Base-by-base conservation (phyloP, 2,329 filamentous ascomycete genomes). In the Dryadomyces sulphureus region DNA sequence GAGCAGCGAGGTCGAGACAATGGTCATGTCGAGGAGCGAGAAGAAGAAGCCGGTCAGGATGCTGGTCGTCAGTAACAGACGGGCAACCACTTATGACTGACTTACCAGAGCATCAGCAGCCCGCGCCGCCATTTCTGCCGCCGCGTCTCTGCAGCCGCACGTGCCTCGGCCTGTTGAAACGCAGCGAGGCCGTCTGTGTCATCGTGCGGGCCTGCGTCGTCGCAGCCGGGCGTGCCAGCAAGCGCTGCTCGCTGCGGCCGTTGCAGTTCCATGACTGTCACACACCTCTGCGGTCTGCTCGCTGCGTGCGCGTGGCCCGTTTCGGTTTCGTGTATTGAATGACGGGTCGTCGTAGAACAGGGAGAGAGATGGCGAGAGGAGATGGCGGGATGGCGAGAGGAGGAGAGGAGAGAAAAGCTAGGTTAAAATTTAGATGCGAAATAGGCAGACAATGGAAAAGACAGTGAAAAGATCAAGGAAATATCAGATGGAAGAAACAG, bases 11-110 rank as follows among this genome's bases (percentile, higher is more conserved):
- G 54, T 55, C 3, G 54, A 55, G 7, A 55, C 47, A 9, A 55
- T 52, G 2, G 54, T 54, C 16, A 52, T 54, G 30, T 55, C 54
- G 7, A 55, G 43, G 5, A 55, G 48, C 5, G 54, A 55, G 43
- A 55, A 54, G 24, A 55, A 51, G 27, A 55, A 53, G 11, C 53
- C 52, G 3, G 47, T n/a, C 9, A 55, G 30, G 12, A 55, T 47
- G 35, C 54, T 55, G 22, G 8, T 20, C 19, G 34, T 35, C 16
- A 42, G 20, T 8, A 5, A 36, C 9, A 32, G 12, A 5, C 19
- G 17, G 19, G 2, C 14, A 36, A 7, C 19, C n/a, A 36, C 9
- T 35, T 35, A 35, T 6, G 17, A 16, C n/a, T 4, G 4, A 35
- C 51, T 5, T 20, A 52, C 52, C 50, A 53, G 8, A 45, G 27